Percentiles rank a stretch among this genome's conserved stretches.
phyloP scores from a whole-genome alignment of 1,284 basidiomycete genomes.

The Kwoniella shivajii region DNA sequence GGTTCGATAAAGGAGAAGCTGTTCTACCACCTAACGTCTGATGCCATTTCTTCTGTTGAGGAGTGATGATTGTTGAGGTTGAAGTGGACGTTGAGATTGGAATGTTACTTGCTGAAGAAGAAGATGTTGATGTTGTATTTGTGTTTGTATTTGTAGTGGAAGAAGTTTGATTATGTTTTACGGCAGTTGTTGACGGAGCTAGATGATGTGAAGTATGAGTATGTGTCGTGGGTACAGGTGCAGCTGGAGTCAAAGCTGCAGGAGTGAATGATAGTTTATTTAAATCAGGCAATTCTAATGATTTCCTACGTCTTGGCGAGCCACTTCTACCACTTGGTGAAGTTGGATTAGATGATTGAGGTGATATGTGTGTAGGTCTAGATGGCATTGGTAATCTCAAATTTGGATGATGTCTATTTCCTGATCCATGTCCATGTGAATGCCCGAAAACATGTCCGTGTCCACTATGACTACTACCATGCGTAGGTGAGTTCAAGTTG shows the following conservation, averaged over 20 bases:
- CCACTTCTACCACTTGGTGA: conserved; percentile 42
- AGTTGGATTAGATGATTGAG: conserved; percentile 43
- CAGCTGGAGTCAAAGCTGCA: conserved; percentile 27
- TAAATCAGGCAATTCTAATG: conserved; percentile 53
- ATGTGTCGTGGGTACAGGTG: conserved; percentile 44
- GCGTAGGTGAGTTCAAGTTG: conserved; percentile 9
- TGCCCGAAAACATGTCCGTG: conserved; percentile 4
- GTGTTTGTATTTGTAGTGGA: background rate
- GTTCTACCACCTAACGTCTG: conserved; percentile 32
- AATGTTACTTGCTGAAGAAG: background rate
- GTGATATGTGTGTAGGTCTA: conserved; percentile 38
- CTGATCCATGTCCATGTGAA: conserved; percentile 1
- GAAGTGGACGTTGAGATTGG: background rate
- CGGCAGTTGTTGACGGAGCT: conserved; percentile 18
- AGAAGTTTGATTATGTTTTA: conserved; percentile 6
- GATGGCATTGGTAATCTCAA: conserved; percentile 49
- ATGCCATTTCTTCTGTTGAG: conserved; percentile 30
- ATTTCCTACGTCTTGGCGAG: conserved; percentile 49
- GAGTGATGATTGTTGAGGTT: background rate
- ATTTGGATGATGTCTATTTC: conserved; percentile 36
- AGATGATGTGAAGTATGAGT: conserved; percentile 45
- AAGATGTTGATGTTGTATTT: background rate
- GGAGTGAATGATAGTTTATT: conserved; percentile 53
- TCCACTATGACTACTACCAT: conserved; percentile 1
- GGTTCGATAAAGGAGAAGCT: conserved; percentile 28